Percentiles rank a stretch among this genome's conserved stretches.
These are phyloP conservation scores for Aspergillus sp. DNA, from an alignment of 2,329 filamentous ascomycete genomes.

Conservation along the genomic window DNA sequence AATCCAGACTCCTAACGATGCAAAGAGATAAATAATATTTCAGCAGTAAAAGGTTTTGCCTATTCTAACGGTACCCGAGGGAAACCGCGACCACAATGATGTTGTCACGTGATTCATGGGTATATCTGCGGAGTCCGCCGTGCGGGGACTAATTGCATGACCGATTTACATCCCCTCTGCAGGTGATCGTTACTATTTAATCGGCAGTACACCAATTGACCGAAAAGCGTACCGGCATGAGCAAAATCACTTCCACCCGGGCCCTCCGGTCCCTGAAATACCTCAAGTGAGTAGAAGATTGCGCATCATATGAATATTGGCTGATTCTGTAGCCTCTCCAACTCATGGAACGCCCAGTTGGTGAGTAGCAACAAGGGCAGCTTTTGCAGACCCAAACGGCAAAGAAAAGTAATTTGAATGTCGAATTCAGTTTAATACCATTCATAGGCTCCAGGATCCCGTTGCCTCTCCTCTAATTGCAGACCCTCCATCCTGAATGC, in stretches of 20 bases:
- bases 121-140: neutral
- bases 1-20: no score
- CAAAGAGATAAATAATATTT: no score
- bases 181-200: neutral
- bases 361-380: neutral
- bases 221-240: slow-evolving; percentile 3
- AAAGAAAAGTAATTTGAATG: no score
- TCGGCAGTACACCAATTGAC: neutral
- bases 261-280: slow-evolving; percentile 6
- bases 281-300: slow-evolving; percentile 2
- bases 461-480: slow-evolving; percentile 3
- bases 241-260: slow-evolving; percentile 5
- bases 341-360: neutral
- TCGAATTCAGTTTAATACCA: neutral
- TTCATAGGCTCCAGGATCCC: slow-evolving; percentile 3
- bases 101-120: neutral
- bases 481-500: neutral
- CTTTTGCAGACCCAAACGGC: neutral
- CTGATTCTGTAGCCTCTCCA: neutral
- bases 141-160: neutral
- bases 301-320: neutral
- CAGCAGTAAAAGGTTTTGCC: no score
- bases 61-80: no score
- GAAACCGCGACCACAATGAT: no score
- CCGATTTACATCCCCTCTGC: neutral